Evolutionary conservation across 2,329 filamentous ascomycete species (phyloP), one percentile per base, ranked within the genome.

Genomic region (Trichoderma koningii): DNA sequence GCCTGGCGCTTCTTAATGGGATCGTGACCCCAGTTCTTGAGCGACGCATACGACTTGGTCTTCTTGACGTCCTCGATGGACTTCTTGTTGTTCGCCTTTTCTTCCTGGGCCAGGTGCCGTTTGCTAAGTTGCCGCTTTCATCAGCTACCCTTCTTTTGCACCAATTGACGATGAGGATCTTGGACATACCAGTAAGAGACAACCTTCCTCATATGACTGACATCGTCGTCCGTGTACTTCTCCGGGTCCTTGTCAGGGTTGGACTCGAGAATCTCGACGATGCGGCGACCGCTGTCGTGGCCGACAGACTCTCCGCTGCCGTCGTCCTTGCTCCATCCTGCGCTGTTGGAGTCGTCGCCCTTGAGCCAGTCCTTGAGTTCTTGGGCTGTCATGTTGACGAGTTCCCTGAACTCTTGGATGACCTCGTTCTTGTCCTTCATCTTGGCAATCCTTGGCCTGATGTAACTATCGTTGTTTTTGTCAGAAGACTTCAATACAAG

Each of bases 1-100:
- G 69, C 68, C 1, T 68, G 68, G 1, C 70, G 67, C 2, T 75
- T 75, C 70, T 85, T 85, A 66, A 83, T 73, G 21, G 79, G 73
- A 72, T 86, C 83, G 68, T 85, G 83, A 0, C 83, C 82, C 85
- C 85, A 87, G 66, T 88, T 88, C 78, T 87, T 87, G 68, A 88
- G 75, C 5, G 82, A 85, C 30, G 82, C 84, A 55, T 88, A 87
- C 0, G 79, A 82, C 68, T 82, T 82, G 41, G 79, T 82, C 73
- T 80, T 76, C 55, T 80, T 80, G 7, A 79, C 72, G n/a, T 81
- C 78, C 14, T 77, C 76, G 0, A 72, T 66, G 0, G 79, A 73
- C 57, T 85, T 84, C 68, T 87, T 78, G 64, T 80, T 76, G 70
- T 88, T 87, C 41, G 79, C 80, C 67, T 80, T 82, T 64, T 82